Evolutionary conservation across 2,329 filamentous ascomycete genomes (phyloP).

Genomic region (Colletotrichum horii): DNA sequence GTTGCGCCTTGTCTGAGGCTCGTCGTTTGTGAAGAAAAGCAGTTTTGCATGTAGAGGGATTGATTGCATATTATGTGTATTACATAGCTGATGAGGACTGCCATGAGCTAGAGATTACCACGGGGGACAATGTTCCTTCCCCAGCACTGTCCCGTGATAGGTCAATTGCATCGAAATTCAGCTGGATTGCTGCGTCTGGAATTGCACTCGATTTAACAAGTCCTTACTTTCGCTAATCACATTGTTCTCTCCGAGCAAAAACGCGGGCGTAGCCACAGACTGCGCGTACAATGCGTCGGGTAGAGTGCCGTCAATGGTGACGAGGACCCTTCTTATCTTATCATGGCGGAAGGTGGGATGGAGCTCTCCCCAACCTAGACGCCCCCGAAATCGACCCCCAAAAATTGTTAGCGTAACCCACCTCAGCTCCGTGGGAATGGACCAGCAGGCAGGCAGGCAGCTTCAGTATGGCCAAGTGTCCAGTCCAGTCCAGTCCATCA

Average conservation of each 20-base stretch:
- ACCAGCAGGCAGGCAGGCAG: background rate
- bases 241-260: background rate
- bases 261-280: background rate
- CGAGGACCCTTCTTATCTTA: conserved; percentile 7
- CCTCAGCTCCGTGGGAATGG: background rate
- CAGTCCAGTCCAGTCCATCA: background rate
- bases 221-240: background rate
- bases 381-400: background rate
- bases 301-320: background rate
- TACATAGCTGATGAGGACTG: background rate
- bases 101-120: background rate
- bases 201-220: background rate
- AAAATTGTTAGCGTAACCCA: background rate
- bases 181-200: background rate
- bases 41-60: background rate
- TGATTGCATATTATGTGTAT: background rate
- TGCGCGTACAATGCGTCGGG: background rate
- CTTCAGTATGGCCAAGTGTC: conserved; percentile 18
- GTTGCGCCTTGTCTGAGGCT: background rate
- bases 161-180: background rate
- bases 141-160: background rate
- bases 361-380: background rate
- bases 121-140: background rate
- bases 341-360: background rate
- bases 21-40: fast-evolving